phyloP scores from a whole-genome alignment of 1,284 basidiomycete genomes.

The Stygiomarasmius scandens region DNA sequence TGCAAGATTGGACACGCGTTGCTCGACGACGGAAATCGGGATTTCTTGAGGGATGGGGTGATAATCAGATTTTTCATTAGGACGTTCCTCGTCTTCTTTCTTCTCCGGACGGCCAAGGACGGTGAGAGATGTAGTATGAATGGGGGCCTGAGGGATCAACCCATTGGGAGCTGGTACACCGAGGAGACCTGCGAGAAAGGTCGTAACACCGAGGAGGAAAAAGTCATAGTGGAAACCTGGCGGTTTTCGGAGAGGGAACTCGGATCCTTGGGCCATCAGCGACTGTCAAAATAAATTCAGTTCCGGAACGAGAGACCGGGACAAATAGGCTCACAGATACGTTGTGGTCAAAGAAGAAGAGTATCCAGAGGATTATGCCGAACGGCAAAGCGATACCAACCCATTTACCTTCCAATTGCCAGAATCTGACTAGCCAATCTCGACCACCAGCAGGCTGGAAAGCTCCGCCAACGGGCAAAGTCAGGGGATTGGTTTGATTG shows the following conservation, averaged over 20 bases:
- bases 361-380: constrained; percentile 69
- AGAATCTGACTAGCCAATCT: constrained; percentile 89
- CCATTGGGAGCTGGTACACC: constrained; percentile 95
- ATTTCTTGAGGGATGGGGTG: constrained; percentile 45
- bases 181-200: constrained; percentile 88
- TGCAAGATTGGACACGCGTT: constrained; percentile 85
- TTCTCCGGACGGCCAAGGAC: constrained; percentile 64
- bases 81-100: constrained; percentile 28
- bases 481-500: constrained; percentile 61
- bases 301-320: background rate
- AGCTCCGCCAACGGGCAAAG: constrained; percentile 68
- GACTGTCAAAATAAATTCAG: constrained; percentile 48
- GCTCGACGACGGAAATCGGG: constrained; percentile 83
- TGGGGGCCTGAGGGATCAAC: constrained; percentile 94
- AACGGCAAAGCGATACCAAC: constrained; percentile 83
- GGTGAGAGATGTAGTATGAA: constrained; percentile 87
- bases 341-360: constrained; percentile 85
- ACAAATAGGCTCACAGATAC: constrained; percentile 61
- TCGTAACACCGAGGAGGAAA: constrained; percentile 89
- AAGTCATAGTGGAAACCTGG: constrained; percentile 93
- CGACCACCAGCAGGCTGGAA: constrained; percentile 78
- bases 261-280: constrained; percentile 90
- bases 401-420: constrained; percentile 90
- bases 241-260: constrained; percentile 89
- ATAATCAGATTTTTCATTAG: background rate